Base-by-base conservation (phyloP, 2,329 filamentous ascomycete species). In the Aspergillus ustus region DNA sequence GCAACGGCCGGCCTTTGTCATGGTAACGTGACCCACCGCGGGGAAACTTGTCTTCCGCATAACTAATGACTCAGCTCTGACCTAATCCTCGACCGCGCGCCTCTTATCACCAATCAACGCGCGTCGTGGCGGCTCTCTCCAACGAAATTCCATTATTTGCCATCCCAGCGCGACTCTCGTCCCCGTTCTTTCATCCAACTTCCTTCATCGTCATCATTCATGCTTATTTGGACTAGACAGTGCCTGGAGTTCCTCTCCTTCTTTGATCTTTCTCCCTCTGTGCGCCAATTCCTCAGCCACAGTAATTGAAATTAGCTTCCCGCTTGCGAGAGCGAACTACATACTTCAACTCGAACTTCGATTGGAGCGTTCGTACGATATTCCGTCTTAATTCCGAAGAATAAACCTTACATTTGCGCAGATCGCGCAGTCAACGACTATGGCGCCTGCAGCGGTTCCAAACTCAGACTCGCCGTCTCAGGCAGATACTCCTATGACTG, bases 401-500 rank as follows among this genome's bases (percentile, higher is more conserved):
- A 40, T n/a, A 29, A 46, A 15, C 49, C 31, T 46, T 54, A 31
- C 49, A 54, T 60, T 63, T 69, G 70, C 69, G 70, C 68, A 64
- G 19, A 58, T 66, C 68, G 72, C 71, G 67, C 73, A 50, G 55
- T 65, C 62, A 17, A 66, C 57, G 40, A 69, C 62, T 34, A 82
- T 83, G 80, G 78, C 80, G 59, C 77, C 78, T 58, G 73, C 75
- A 56, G 62, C 69, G 53, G 68, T 70, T 44, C 69, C 73, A 31
- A 72, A 73, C 50, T 78, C 79, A 34, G 78, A 79, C 52, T 71
- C 76, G 29, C 76, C 78, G 6, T 80, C 78, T 28, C 77, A 80
- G 59, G 75, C 71, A 52, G 81, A 83, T 68, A 81, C 79, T 17
- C 76, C 80, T 4, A 83, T 82, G 79, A 76, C 75, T 20, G 81